Evolutionary conservation across 2,329 filamentous ascomycete species (phyloP), one percentile per base, ranked within the genome.

Genomic region (Knufia petricola): DNA sequence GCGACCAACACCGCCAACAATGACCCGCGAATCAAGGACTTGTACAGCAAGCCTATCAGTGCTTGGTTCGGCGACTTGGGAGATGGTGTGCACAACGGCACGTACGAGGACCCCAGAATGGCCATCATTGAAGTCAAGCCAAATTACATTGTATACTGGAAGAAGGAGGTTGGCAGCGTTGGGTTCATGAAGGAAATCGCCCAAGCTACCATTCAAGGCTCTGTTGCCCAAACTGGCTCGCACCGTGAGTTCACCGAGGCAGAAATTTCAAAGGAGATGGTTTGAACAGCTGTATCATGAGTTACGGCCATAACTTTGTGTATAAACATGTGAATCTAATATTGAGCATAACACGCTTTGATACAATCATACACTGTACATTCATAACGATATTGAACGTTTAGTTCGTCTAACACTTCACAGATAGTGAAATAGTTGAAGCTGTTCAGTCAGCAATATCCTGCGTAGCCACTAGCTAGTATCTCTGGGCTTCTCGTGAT

Each of bases 31-130:
- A 73, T 75, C 63, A 70, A 72, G 59, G 68, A 74, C 28, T 55
- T 74, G 31, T 72, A 66, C 57, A 66, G 55, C 48, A 60, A 63
- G 12, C 58, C 50, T 37, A 61, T 66, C 1, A 61, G 58, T 1
- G 70, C 69, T 4, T 75, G 72, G 72, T 74, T 75, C 48, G 72
- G 72, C 3, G 71, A 75, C 52, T 52, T 75, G 12, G 69, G 69
- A 1, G 72, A 75, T 57, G 71, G 71, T 7, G 67, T 67, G 34
- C 71, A 75, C 50, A 65, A 64, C 50, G 72, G 69, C 6, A 65
- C 61, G 1, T 59, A 67, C 0, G 65, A 71, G 15, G 72, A 75
- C 54, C 72, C 72, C 12, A 57, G 72, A 3, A 73, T 74, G 69
- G 59, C 56, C 32, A 50, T 70, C 39, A 68, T 70, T 37, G 66